Base-by-base conservation (phyloP, 2,329 filamentous ascomycete species). In the Fusarium graminum region DNA sequence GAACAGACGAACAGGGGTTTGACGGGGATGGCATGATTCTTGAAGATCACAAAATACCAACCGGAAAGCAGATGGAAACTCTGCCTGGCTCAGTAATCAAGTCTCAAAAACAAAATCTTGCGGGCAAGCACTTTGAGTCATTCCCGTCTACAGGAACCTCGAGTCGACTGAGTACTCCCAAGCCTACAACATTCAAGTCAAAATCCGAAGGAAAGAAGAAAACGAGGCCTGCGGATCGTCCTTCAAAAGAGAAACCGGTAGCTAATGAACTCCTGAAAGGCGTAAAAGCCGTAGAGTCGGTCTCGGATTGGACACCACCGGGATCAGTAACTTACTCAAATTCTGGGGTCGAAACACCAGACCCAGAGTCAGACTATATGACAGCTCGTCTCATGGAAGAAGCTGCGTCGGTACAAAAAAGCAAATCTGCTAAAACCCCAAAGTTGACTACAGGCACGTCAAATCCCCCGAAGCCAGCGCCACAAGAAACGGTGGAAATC, bases 141-240 rank as follows among this genome's bases (percentile, higher is more conserved):
- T 17, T 42, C 17, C 28, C 65, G 1, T 68, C 62, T 2, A 50
- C 58, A 5, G 52, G 29, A 13, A 53, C 38, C 8, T 55, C 63
- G 2, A 54, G 55, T 36, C 52, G 41, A 7, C 43, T 36, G 25
- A 57, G 59, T 13, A 63, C 66, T 9, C 59, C 65, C 4, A 46
- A 66, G 6, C 30, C 42, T 3, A 41, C 30, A 28, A 16, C 13
- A n/a, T 7, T 12, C 11, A 45, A 52, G 25, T 14, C 45, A 4
- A 29, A 30, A 10, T 30, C 45, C 6, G 32, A 47, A 28, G 14
- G n/a, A 5, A 63, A 53, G 14, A 57, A 39, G 11, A 67, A 62
- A 36, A 25, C 16, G 19, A 16, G 19, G 1, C 22, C 40, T 22
- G 9, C 6, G 7, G 7, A 34, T 6, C 17, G 11, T 26, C 7